phyloP scores from a whole-genome alignment of 2,329 filamentous ascomycete species.

The Sphaerostilbella broomeana region DNA sequence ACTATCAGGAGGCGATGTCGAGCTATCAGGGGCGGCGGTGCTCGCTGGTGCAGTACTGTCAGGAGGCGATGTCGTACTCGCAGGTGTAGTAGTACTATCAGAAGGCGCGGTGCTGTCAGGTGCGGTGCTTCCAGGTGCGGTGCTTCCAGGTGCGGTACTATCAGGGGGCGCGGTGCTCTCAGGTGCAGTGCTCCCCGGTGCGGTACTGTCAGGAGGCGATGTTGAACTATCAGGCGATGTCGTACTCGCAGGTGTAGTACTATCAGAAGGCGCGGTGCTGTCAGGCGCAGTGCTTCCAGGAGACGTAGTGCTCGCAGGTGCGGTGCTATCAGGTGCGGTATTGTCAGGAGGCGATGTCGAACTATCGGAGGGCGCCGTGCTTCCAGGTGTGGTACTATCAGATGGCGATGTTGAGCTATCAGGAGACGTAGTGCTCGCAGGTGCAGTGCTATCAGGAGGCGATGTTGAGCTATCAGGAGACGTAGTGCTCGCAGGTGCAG shows the following conservation, averaged over 20 bases:
- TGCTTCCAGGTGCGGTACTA: not conserved
- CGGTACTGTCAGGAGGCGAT: not conserved
- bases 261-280: too few species aligned
- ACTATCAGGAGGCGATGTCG: not conserved
- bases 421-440: not conserved
- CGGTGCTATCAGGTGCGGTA: too few species aligned
- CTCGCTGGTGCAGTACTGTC: too few species aligned
- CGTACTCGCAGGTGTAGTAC: too few species aligned
- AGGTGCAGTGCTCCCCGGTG: too few species aligned
- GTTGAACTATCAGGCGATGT: slow-evolving; percentile 4
- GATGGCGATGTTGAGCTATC: too few species aligned
- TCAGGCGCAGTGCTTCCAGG: not conserved
- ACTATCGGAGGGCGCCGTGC: not conserved
- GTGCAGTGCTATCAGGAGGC: not conserved
- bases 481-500: not conserved
- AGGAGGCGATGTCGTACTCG: too few species aligned
- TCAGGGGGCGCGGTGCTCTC: not conserved
- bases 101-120: not conserved
- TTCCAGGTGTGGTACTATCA: not conserved
- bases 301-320: not conserved
- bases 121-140: not conserved
- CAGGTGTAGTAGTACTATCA: not conserved
- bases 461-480: not conserved
- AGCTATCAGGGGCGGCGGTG: not conserved
- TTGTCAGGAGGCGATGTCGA: too few species aligned